Conservation (phyloP, 2,329 filamentous ascomycete species). For the Aspergillus candidus region DNA sequence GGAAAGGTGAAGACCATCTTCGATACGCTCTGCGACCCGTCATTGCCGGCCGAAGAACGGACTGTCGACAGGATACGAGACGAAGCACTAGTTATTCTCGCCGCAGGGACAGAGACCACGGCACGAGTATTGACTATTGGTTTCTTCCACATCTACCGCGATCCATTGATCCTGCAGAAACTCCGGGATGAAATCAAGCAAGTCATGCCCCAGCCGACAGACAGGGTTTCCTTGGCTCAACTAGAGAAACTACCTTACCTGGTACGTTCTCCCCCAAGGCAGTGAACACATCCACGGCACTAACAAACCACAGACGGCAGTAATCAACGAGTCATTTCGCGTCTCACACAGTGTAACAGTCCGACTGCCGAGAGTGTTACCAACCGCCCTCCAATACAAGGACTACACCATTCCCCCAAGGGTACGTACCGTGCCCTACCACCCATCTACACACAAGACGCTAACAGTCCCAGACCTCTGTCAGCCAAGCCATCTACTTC, state of each 20-base stretch:
- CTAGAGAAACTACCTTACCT: conserved; percentile 26
- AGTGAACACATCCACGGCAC: background rate
- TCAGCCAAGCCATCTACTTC: background rate
- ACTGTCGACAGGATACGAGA: conserved; percentile 25
- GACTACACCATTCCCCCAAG: conserved; percentile 29
- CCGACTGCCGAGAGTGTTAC: conserved; percentile 26
- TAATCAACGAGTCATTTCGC: conserved; percentile 19
- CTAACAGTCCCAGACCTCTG: background rate
- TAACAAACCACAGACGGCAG: conserved; percentile 14
- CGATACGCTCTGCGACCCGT: conserved; percentile 23
- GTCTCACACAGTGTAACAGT: conserved; percentile 25
- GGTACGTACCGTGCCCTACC: conserved; percentile 13
- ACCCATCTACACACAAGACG: too few relatives aligned
- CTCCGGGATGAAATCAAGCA: conserved; percentile 16
- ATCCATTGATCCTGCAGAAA: conserved; percentile 11
- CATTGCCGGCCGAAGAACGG: conserved; percentile 30
- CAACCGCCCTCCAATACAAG: conserved; percentile 25
- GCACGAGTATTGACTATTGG: conserved; percentile 20
- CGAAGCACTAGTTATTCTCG: conserved; percentile 25
- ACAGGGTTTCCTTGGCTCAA: conserved; percentile 13
- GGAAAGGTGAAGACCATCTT: conserved; percentile 20
- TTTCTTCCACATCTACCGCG: conserved; percentile 17
- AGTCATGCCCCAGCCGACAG: conserved; percentile 6
- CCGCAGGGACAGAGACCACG: conserved; percentile 31
- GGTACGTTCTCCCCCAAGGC: conserved; percentile 9